Base-by-base conservation (phyloP, 2,329 filamentous ascomycete genomes). In the Colletotrichum liaoningense region DNA sequence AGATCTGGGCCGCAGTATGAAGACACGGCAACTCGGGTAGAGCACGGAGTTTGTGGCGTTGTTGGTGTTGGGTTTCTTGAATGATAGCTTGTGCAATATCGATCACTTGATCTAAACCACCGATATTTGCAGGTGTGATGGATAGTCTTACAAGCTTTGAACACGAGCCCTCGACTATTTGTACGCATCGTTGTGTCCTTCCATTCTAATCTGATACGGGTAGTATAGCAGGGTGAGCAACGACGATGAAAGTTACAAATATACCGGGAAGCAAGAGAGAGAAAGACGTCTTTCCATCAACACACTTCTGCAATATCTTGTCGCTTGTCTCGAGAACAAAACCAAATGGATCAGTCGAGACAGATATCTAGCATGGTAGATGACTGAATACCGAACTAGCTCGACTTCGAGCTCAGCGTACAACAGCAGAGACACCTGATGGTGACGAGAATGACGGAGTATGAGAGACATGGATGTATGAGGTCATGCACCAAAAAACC, bases 401-500 rank as follows among this genome's bases (percentile, higher is more conserved):
- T 11, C 42, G 42, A 22, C 42, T 49, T 49, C 19, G 3, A 49
- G 42, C 42, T 22, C 19, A 49, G 19, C 42, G 19, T 3, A 22
- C 8, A 49, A 49, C 16, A 54, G 52, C 12, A 58, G 33, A 63
- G 4, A 59, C 4, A 24, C n/a, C 8, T 12, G 59, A 8, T 55
- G 56, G 22, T 63, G 54, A 63, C 54, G 24, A 55, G 38, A 49
- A 35, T 28, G 6, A 52, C 8, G n/a, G 28, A 26, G 38, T 52
- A 35, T 63, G 30, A 33, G 54, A 19, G 54, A 19, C 26, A 22
- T 60, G 19, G 38, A 38, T 46, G 57, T 52, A 38, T 72, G 64
- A 72, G 64, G 64, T 68, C 69, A 72, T 72, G 9, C n/a, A n/a
- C 42, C 38, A 19, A 38, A 56, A 52, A 55, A 35, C 35, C 64